Percentiles rank a stretch among this genome's conserved stretches.
phyloP scores from a whole-genome alignment of 768 basidiomycete species.

The Boletus rex-veris region DNA sequence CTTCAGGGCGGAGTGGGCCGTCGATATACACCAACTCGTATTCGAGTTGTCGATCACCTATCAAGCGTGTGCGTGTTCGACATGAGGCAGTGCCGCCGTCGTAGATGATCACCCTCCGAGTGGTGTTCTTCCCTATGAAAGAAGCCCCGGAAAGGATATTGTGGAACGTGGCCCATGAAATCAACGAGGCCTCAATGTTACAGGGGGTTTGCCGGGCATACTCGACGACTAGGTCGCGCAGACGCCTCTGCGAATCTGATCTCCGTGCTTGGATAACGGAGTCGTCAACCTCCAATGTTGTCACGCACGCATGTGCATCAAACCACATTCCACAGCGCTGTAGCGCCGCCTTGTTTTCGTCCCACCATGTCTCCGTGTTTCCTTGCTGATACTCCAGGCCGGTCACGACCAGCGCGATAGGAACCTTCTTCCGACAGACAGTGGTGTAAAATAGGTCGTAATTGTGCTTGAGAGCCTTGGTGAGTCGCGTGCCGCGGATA shows the following conservation, averaged over 20 bases:
- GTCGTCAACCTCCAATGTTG: conserved; percentile 1
- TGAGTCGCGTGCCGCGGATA: neutral
- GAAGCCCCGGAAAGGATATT: neutral
- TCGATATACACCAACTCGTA: conserved; percentile 2
- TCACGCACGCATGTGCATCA: conserved; percentile 15
- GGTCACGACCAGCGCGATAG: conserved; percentile 34
- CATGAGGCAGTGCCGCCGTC: neutral
- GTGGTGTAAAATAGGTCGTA: conserved; percentile 33
- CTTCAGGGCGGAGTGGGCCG: neutral
- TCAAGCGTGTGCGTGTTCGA: neutral
- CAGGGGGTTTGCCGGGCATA: neutral
- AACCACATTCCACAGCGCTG: conserved; percentile 30
- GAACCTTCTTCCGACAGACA: conserved; percentile 35
- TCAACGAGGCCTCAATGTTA: neutral
- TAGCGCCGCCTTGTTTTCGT: conserved; percentile 25
- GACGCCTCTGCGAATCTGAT: neutral
- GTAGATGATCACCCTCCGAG: neutral
- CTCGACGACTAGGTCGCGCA: neutral
- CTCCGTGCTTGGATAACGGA: neutral
- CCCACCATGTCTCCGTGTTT: conserved; percentile 29
- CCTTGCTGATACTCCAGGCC: conserved; percentile 30
- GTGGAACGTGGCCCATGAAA: neutral
- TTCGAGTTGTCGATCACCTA: neutral
- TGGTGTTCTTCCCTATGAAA: neutral
- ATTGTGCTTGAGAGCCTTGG: conserved; percentile 23